These are phyloP conservation scores for Xylaria nigripes DNA, from an alignment of 495 filamentous ascomycete species.

Conservation along the genomic window DNA sequence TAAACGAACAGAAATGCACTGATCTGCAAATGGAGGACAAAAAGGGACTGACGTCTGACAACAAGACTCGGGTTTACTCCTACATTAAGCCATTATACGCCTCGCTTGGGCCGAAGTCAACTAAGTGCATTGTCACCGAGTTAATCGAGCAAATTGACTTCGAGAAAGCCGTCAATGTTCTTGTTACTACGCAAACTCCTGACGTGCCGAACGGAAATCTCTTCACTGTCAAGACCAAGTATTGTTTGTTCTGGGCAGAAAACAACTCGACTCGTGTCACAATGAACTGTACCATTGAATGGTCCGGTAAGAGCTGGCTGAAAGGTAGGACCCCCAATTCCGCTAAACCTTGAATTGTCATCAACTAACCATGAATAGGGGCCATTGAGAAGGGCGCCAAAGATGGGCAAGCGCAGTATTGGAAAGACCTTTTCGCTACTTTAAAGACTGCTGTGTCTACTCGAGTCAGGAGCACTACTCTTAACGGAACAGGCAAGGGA, in stretches of 20 bases:
- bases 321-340: slow-evolving; percentile 56
- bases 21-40: slow-evolving; percentile 82
- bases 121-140: slow-evolving; percentile 87
- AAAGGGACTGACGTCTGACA: slow-evolving; percentile 64
- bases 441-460: slow-evolving; percentile 66
- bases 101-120: slow-evolving; percentile 86
- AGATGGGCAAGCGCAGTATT: slow-evolving; percentile 78
- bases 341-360: not conserved
- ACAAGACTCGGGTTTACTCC: slow-evolving; percentile 63
- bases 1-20: slow-evolving; percentile 77
- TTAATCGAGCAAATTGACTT: slow-evolving; percentile 73
- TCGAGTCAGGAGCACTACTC: slow-evolving; percentile 44
- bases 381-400: slow-evolving; percentile 94
- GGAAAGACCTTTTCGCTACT: slow-evolving; percentile 62
- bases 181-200: slow-evolving; percentile 76
- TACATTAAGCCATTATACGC: slow-evolving; percentile 88
- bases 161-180: slow-evolving; percentile 76
- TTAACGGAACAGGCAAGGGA: slow-evolving; percentile 37
- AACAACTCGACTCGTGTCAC: slow-evolving; percentile 75
- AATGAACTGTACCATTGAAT: slow-evolving; percentile 84
- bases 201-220: slow-evolving; percentile 93
- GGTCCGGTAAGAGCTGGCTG: slow-evolving; percentile 96
- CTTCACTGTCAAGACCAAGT: slow-evolving; percentile 85
- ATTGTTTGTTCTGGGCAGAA: slow-evolving; percentile 86
- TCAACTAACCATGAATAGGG: slow-evolving; percentile 34